Percentiles rank a stretch among this genome's conserved stretches.
Conservation (phyloP, 2,329 filamentous ascomycete genomes). For the Lachnellula subtilissima region DNA sequence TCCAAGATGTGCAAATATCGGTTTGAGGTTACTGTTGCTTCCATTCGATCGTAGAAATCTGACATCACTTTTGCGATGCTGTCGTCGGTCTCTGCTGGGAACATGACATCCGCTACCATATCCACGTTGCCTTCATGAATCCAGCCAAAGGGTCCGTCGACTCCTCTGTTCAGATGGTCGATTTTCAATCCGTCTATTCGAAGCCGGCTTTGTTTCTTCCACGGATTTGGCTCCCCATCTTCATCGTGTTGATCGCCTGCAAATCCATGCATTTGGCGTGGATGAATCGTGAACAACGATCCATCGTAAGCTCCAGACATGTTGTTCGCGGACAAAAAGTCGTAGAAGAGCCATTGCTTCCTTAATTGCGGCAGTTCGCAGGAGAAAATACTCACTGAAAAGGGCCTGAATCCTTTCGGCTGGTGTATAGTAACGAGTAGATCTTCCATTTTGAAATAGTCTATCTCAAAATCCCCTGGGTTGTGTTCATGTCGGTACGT, state of each 20-base stretch:
- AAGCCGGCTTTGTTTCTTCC: constrained; percentile 94
- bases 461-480: constrained; percentile 93
- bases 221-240: constrained; percentile 59
- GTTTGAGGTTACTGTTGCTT: constrained; percentile 82
- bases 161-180: constrained; percentile 89
- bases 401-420: constrained; percentile 85
- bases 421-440: constrained; percentile 88
- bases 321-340: constrained; percentile 90
- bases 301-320: constrained; percentile 96
- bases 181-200: constrained; percentile 92
- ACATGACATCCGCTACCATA: constrained; percentile 92
- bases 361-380: constrained; percentile 89
- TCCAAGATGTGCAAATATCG: constrained; percentile 58
- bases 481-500: constrained; percentile 83
- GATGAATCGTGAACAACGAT: constrained; percentile 95
- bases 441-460: constrained; percentile 94
- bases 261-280: constrained; percentile 79
- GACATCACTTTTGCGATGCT: constrained; percentile 90
- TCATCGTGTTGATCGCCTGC: constrained; percentile 57
- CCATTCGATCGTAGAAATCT: constrained; percentile 95
- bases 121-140: constrained; percentile 97
- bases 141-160: constrained; percentile 93
- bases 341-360: constrained; percentile 97
- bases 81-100: constrained; percentile 81
- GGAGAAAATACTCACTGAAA: constrained; percentile 90